Evolutionary conservation across 176 grass and related monocot genomes (phyloP), one percentile per base, ranked within the genome.

Genomic region (Coix lacrymajobi): DNA sequence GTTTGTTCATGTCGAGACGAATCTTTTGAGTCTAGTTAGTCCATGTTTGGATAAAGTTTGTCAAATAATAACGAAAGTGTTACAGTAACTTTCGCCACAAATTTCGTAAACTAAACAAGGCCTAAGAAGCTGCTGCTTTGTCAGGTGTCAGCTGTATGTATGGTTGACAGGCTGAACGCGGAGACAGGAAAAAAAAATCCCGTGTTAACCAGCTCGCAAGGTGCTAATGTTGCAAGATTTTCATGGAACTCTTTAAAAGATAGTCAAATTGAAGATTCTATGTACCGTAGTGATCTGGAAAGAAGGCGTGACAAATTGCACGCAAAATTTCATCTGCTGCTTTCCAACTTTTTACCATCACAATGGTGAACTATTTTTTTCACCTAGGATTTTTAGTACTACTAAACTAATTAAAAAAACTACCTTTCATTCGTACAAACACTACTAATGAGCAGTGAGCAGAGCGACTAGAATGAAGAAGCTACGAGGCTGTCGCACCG

Each of bases 401-500:
- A 74, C 33, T 33, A 17, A n/a, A n/a, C n/a, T n/a, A n/a, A n/a
- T n/a, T 17, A 16, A 37, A 54, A 29, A 37, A 71, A 22, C 57
- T 83, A 72, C 66, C 1, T 4, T 13, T 76, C 22, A 8, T 73
- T 1, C 24, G 6, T 54, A 66, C 68, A 72, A 24, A 36, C 52
- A 10, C 84, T 86, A 86, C 6, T 60, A 28, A n/a, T 10, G 22
- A n/a, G 19, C 3, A 9, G 22, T 4, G 56, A 26, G 11, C 28
- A 26, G 57, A 78, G 20, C 26, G 84, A 15, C 45, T 48, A 48
- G 45, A 76, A 11, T 29, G 82, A n/a, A n/a, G n/a, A 61, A 6
- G 80, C 88, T 0, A 40, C 75, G 61, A 99, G 85, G 62, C 49
- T 54, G 81, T 94, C 91, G 60, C 96, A 99, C 3, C 11, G 89